Percentiles rank a stretch among this genome's conserved stretches.
These are phyloP conservation scores for Neopestalotiopsis rosae DNA, from an alignment of 2,329 filamentous ascomycete genomes.

Conservation along the genomic window DNA sequence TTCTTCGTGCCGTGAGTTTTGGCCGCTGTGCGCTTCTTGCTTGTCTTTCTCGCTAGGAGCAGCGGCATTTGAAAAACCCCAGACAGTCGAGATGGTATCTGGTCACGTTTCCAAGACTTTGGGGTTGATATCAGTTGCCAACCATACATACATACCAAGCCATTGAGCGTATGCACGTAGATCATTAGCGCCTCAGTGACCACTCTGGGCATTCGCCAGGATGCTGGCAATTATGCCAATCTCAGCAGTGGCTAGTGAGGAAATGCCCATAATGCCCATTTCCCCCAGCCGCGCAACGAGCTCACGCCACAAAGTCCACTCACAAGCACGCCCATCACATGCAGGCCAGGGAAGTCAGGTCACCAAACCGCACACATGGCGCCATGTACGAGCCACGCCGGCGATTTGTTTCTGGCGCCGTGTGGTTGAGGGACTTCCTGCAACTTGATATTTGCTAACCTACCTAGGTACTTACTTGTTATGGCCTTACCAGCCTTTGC, in stretches of 20 bases:
- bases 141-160: too few relatives aligned
- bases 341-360: not conserved
- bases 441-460: not conserved
- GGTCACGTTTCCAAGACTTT: too few relatives aligned
- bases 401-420: conserved; percentile 1
- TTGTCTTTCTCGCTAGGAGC: not conserved
- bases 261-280: not conserved
- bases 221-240: too few relatives aligned
- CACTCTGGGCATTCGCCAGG: too few relatives aligned
- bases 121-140: too few relatives aligned
- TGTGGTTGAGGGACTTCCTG: not conserved
- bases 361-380: not conserved
- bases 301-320: not conserved
- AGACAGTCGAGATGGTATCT: too few relatives aligned
- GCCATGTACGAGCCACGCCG: not conserved
- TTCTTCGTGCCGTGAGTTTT: not conserved
- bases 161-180: too few relatives aligned
- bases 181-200: too few relatives aligned
- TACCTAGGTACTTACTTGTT: too few relatives aligned
- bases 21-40: not conserved
- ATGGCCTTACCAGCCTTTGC: too few relatives aligned
- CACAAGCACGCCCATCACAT: not conserved
- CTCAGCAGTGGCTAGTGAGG: too few relatives aligned
- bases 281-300: not conserved
- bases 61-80: too few relatives aligned